Base-by-base conservation (phyloP, 1,284 basidiomycete genomes). In the Trichosporon sp. region DNA sequence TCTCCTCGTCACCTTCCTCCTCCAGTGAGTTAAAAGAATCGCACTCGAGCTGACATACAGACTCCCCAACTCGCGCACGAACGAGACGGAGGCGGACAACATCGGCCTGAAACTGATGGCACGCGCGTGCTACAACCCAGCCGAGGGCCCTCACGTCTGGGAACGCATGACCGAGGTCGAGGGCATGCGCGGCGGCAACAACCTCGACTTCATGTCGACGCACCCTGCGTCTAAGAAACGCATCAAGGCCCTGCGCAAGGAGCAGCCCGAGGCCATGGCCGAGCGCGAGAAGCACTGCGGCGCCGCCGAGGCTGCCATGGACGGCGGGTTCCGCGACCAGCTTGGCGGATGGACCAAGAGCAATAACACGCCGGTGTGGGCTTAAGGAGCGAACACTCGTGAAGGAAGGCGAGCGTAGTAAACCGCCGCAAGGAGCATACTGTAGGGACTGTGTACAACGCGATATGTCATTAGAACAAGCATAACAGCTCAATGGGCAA, bases 11-110 rank as follows among this genome's bases (percentile, higher is more conserved):
- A 88, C 86, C 0, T 84, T 69, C 61, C 69, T 46, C 51, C 66
- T 71, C 35, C 67, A 68, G 70, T 70, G 31, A 32, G 68, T 38
- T 4, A 26, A 26, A 26, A 26, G 26, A 26, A 26, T 26, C 26
- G 26, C 26, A 26, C 32, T n/a, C 16, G 3, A 14, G 12, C 69
- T 54, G 16, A 51, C 40, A 10, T 12, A 37, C 72, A 86, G 85
- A 68, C 86, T 96, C 3, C 95, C 95, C 0, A 94, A 97, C 81
- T 94, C 92, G 1, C 87, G 95, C 66, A 89, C 85, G 35, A 89
- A 91, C 66, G 94, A 96, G 80, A 85, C 88, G 3, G 95, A 98
- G 88, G 92, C 92, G 46, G 92, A 94, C 79, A 87, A 88, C 38
- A 90, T 94, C 65, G 93, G 93, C 6, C 80, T 94, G 68, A 86